Conservation (phyloP, 1,139 yeast genomes). For the Debaryomycetaceae sp. region DNA sequence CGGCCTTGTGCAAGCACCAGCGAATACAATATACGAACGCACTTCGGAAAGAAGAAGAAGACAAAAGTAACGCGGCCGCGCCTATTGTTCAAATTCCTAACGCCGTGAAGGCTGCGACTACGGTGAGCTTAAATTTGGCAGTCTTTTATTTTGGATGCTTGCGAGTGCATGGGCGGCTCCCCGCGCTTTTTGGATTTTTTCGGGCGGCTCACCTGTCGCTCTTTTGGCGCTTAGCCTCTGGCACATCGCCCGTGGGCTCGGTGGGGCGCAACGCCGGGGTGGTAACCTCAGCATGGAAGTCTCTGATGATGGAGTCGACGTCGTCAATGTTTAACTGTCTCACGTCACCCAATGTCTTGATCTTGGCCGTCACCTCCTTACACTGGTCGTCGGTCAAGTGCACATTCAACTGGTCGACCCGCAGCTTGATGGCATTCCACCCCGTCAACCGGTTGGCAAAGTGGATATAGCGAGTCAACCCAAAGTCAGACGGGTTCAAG, state of each 20-base stretch:
- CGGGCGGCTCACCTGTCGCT: background rate
- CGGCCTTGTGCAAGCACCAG: too few species aligned
- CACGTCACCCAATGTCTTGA: slow-evolving; percentile 91
- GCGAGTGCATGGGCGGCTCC: too few species aligned
- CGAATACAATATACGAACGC: too few species aligned
- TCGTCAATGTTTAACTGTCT: slow-evolving; percentile 94
- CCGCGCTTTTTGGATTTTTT: too few species aligned
- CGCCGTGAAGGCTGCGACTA: too few species aligned
- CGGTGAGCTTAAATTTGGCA: too few species aligned
- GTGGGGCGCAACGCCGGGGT: slow-evolving; percentile 24
- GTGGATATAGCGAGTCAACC: slow-evolving; percentile 91
- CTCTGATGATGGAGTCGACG: slow-evolving; percentile 94
- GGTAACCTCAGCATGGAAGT: slow-evolving; percentile 69
- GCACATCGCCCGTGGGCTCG: slow-evolving; percentile 9
- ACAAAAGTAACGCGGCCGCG: too few species aligned
- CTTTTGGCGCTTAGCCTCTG: slow-evolving; percentile 9
- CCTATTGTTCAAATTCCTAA: too few species aligned
- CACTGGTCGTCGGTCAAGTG: slow-evolving; percentile 86
- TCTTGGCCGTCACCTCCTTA: slow-evolving; percentile 91
- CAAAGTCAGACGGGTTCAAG: slow-evolving; percentile 90
- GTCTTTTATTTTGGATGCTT: too few species aligned
- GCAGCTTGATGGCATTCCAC: slow-evolving; percentile 97
- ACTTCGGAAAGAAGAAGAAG: too few species aligned
- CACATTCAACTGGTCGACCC: slow-evolving; percentile 95
- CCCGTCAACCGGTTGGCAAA: slow-evolving; percentile 97